A percentile compares a stretch with the other conserved stretches of the same genome.
These are phyloP conservation scores for Euphorbia tirucalli DNA, from an alignment of 345 rosid species.

Conservation along the genomic window DNA sequence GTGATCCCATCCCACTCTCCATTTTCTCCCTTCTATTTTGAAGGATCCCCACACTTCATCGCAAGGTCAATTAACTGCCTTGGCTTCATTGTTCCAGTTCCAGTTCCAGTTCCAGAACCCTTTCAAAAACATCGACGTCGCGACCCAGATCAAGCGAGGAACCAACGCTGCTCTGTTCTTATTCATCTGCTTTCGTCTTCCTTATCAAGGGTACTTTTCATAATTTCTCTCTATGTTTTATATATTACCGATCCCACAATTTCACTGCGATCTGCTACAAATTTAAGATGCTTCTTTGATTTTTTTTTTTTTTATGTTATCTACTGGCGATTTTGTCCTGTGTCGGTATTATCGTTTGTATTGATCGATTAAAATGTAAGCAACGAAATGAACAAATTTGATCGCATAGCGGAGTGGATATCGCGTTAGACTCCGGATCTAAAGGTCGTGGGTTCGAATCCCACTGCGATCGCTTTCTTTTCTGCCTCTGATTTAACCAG, in stretches of 20 bases:
- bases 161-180: not conserved
- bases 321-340: not conserved
- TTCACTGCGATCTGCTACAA: too few relatives aligned
- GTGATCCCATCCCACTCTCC: too few relatives aligned
- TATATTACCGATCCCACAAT: too few relatives aligned
- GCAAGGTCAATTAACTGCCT: too few relatives aligned
- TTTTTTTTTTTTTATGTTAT: not conserved
- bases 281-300: not conserved
- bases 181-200: not conserved
- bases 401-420: constrained; percentile 99
- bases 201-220: not conserved
- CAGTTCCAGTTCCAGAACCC: not conserved
- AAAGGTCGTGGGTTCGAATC: constrained; percentile 99
- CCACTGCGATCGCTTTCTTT: constrained; percentile 80
- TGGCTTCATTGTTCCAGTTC: too few relatives aligned
- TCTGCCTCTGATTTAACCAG: not conserved
- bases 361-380: not conserved
- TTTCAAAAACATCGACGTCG: not conserved
- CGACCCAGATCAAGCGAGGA: not conserved
- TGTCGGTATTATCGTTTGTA: not conserved
- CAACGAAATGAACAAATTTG: not conserved
- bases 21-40: too few relatives aligned
- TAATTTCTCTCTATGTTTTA: not conserved
- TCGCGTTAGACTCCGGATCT: constrained; percentile 99
- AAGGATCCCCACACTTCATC: too few relatives aligned